A percentile compares a stretch with the other conserved stretches of the same genome.
Conservation (phyloP, 140 eudicot species). For the Oenanthe javanica region DNA sequence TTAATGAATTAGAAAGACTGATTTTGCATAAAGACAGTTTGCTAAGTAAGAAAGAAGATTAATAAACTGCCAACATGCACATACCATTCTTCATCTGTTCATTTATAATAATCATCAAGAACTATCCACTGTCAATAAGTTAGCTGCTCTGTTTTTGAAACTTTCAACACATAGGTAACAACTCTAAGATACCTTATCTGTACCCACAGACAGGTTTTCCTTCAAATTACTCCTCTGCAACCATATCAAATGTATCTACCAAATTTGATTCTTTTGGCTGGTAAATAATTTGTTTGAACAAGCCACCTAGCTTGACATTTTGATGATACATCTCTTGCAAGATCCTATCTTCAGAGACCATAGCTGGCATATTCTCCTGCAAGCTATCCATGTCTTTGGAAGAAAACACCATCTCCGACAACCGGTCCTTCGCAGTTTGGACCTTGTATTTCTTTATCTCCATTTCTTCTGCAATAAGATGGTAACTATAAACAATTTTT, state of each 20-base stretch:
- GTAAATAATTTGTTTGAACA: not conserved
- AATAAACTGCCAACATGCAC: not conserved
- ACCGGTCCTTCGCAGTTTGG: not conserved
- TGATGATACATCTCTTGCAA: not conserved
- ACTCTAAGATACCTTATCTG: not conserved
- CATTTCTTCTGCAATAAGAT: not conserved
- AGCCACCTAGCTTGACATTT: constrained; percentile 1
- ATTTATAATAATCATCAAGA: not conserved
- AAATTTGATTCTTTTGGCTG: not conserved
- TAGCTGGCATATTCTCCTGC: not conserved
- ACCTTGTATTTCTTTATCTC: not conserved
- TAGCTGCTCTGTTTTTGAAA: not conserved
- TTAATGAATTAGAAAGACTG: not conserved
- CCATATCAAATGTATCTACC: not conserved
- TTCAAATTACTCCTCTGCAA: not conserved
- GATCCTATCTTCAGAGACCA: constrained; percentile 5
- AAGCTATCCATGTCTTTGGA: not conserved
- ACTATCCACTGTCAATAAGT: not conserved
- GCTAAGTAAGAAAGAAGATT: not conserved
- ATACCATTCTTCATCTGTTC: not conserved
- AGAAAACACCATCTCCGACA: not conserved
- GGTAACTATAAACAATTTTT: not conserved
- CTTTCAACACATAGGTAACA: no score
- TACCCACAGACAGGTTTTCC: not conserved
- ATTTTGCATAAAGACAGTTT: not conserved